Percentiles rank a stretch among this genome's conserved stretches.
Conservation (phyloP, 768 basidiomycete species). For the Mrakia blollopis region DNA sequence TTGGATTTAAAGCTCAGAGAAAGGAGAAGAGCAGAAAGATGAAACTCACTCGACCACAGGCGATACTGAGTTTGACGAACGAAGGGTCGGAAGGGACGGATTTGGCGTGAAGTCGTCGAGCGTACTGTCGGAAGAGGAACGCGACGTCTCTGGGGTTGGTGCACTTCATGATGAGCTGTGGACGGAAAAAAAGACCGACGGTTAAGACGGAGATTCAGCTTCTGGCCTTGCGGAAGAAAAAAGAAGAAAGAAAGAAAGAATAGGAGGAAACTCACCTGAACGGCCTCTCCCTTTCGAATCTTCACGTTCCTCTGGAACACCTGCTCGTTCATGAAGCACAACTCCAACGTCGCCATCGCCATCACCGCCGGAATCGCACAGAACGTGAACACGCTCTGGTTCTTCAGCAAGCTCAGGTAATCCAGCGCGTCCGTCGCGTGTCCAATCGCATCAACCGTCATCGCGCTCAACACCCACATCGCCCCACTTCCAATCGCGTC, state of each 20-base stretch:
- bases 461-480: constrained; percentile 74
- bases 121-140: constrained; percentile 75
- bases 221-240: too few relatives aligned
- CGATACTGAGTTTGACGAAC: constrained; percentile 73
- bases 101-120: constrained; percentile 75
- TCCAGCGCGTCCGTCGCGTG: constrained; percentile 83
- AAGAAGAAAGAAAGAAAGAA: neutral
- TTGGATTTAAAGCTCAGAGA: neutral
- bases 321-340: constrained; percentile 86
- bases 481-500: constrained; percentile 52
- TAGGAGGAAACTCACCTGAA: constrained; percentile 47
- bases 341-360: constrained; percentile 87
- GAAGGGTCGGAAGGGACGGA: constrained; percentile 76
- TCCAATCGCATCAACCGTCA: constrained; percentile 79
- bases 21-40: constrained; percentile 7
- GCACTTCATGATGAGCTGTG: constrained; percentile 81
- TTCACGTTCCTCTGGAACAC: constrained; percentile 88
- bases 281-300: constrained; percentile 87
- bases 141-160: constrained; percentile 90
- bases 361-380: constrained; percentile 90
- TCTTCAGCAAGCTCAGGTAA: constrained; percentile 77
- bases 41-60: constrained; percentile 53
- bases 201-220: neutral
- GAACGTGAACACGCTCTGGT: constrained; percentile 92
- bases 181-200: neutral